phyloP scores from a whole-genome alignment of 768 basidiomycete species.

The Tricholomella constricta region DNA sequence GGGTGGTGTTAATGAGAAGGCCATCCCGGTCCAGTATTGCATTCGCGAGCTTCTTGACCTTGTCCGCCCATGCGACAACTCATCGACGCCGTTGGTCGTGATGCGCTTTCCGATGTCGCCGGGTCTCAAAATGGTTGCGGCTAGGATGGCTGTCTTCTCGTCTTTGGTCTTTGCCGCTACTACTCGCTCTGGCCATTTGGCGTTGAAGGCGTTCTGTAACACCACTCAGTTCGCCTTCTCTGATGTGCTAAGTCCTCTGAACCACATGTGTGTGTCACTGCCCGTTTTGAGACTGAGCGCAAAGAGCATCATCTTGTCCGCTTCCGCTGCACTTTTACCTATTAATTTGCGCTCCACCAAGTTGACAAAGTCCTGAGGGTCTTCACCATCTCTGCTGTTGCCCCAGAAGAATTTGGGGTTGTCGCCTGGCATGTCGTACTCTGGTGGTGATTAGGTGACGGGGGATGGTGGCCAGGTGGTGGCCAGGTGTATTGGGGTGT shows the following conservation, averaged over 20 bases:
- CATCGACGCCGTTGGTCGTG: conserved; percentile 18
- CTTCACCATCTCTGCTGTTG: conserved; percentile 1
- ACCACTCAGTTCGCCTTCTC: conserved; percentile 15
- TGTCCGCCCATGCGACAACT: conserved; percentile 24
- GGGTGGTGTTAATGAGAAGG: conserved; percentile 12
- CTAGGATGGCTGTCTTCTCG: conserved; percentile 7
- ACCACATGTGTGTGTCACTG: conserved; percentile 16
- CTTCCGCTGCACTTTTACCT: neutral
- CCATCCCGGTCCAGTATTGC: conserved; percentile 15
- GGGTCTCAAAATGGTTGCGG: conserved; percentile 8
- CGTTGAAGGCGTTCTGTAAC: conserved; percentile 14
- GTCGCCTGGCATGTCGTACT: too few species aligned
- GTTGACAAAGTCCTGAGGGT: conserved; percentile 25
- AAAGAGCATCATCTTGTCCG: conserved; percentile 10
- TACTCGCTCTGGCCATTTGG: conserved; percentile 17
- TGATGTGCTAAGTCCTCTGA: neutral
- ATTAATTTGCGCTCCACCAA: conserved; percentile 8
- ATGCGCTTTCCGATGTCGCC: conserved; percentile 19
- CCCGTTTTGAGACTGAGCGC: conserved; percentile 12
- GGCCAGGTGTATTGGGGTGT: neutral
- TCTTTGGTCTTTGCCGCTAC: neutral
- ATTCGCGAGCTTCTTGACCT: conserved; percentile 15
- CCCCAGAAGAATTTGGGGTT: conserved; percentile 4
- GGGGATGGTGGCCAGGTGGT: neutral
- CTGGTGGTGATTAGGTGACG: neutral